Percentiles rank a stretch among this genome's conserved stretches.
Evolutionary conservation across 2,329 filamentous ascomycete species (phyloP).

Genomic region (Phaeophleospora eucalypticola): DNA sequence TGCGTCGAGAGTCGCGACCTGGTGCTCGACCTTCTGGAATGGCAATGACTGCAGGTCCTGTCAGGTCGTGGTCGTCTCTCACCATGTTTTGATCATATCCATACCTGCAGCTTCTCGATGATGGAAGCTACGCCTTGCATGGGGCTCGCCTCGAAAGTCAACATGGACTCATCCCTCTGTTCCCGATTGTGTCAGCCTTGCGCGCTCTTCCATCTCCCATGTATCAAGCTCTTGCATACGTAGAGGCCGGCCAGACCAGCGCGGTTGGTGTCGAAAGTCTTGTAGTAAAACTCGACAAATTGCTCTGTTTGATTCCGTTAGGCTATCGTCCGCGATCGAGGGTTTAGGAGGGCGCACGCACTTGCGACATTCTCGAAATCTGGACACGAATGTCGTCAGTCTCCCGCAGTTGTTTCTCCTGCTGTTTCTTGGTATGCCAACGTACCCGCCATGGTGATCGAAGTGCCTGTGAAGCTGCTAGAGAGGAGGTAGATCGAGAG

Average conservation of each 20-base stretch:
- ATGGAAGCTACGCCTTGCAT: conserved; percentile 63
- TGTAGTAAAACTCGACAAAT: conserved; percentile 89
- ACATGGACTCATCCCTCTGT: conserved; percentile 79
- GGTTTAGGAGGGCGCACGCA: conserved; percentile 14
- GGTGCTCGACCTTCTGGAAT: conserved; percentile 77
- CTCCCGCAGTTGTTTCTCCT: background rate
- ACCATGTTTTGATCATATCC: conserved; percentile 27
- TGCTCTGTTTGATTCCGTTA: conserved; percentile 56
- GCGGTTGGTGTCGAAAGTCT: conserved; percentile 74
- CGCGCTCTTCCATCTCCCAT: background rate
- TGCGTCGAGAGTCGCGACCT: conserved; percentile 72
- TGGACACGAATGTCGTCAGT: conserved; percentile 10
- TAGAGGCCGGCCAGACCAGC: conserved; percentile 66
- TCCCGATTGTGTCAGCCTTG: conserved; percentile 6
- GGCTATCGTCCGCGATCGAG: background rate
- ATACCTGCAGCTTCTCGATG: conserved; percentile 74
- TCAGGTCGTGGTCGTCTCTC: conserved; percentile 3
- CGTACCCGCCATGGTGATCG: conserved; percentile 23
- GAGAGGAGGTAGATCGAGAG: background rate
- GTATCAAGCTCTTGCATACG: conserved; percentile 49
- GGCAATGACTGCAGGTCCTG: conserved; percentile 59
- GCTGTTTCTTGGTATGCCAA: background rate
- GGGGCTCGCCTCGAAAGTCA: conserved; percentile 80
- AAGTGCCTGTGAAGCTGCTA: conserved; percentile 1
- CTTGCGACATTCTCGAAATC: conserved; percentile 34